Base-by-base conservation (phyloP, 345 rosid species). In the Eucalyptus erythrocorys region DNA sequence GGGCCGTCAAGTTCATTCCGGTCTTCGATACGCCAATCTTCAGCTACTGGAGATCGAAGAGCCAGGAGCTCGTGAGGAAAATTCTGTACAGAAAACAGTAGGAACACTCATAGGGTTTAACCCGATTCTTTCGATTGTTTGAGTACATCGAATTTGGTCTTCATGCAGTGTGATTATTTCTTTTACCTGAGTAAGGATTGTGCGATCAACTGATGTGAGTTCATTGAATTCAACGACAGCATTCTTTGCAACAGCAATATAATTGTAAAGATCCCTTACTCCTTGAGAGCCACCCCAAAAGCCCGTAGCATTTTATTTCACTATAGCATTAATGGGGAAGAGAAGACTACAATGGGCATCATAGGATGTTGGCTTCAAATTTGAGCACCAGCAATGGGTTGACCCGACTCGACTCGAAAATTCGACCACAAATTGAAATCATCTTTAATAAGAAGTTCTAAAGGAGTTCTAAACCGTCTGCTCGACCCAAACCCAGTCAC, bases 1-100 rank as follows among this genome's bases (percentile, higher is more conserved):
- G 94, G 94, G 34, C 88, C 34, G 93, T 95, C 88, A 97, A 96
- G 92, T 92, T 84, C 91, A 82, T 96, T 21, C 96, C 95, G 13
- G 96, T 96, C 47, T 94, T 96, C 2, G 90, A 93, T 86, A 92
- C 66, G 32, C 94, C 93, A 27, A 84, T 95, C 87, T 92, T 92
- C 80, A 92, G 91, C 93, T 92, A 91, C 90, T 87, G 94, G 68
- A 91, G 89, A 85, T 82, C 79, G 87, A 92, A 86, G 59, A 87
- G 85, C 61, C n/a, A 42, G 47, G 34, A 87, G 53, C 30, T 21
- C n/a, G 2, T 3, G 86, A 6, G 55, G 15, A 85, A 85, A 40
- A 27, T 64, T 64, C 5, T 66, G 57, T 81, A n/a, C 84, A 66
- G 21, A 45, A 13, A 13, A 59, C 42, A 34, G 24, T 68, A 68